Base-by-base conservation (phyloP, 306 rosid species). In the Lathyrus tuberosus region DNA sequence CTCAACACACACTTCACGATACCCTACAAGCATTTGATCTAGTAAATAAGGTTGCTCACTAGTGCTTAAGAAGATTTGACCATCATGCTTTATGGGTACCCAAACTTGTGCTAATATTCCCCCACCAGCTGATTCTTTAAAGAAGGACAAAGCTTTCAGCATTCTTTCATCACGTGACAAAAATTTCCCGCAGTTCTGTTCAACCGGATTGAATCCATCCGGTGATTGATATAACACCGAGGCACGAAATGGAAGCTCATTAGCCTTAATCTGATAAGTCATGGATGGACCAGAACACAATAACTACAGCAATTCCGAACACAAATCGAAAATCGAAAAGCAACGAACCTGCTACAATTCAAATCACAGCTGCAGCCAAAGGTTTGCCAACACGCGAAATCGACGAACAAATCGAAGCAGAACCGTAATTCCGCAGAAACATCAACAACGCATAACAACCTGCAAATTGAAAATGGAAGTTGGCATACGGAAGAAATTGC, bases 101-200 rank as follows among this genome's bases (percentile, higher is more conserved):
- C 98, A 92, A 24, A 92, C 87, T 84, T 92, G 98, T 4, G 95
- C 96, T 79, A 92, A 79, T 82, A 92, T 87, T 31, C 92, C 91
- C 60, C 83, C 95, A 44, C 85, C 78, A 30, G 91, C 84, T 10
- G 95, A 84, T 74, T 83, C 96, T 74, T 88, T 89, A 59, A 89
- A 85, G 69, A 89, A 75, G 62, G 96, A 89, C 72, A 92, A 24
- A 5, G 92, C 98, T 81, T 57, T 84, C 46, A 87, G 80, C 98
- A 92, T 92, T 82, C 78, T 89, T 83, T 92, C 95, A 68, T 86
- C 94, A 69, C 89, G 91, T 76, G 95, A 85, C 73, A 74, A 71
- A 41, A 79, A 69, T 28, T 51, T 65, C 12, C 53, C 89, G 31
- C 57, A 57, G 62, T 62, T 83, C 51, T 76, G 84, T 61, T 83